phyloP scores from a whole-genome alignment of 2,329 filamentous ascomycete genomes.

The Scleromitrula shiraiana region DNA sequence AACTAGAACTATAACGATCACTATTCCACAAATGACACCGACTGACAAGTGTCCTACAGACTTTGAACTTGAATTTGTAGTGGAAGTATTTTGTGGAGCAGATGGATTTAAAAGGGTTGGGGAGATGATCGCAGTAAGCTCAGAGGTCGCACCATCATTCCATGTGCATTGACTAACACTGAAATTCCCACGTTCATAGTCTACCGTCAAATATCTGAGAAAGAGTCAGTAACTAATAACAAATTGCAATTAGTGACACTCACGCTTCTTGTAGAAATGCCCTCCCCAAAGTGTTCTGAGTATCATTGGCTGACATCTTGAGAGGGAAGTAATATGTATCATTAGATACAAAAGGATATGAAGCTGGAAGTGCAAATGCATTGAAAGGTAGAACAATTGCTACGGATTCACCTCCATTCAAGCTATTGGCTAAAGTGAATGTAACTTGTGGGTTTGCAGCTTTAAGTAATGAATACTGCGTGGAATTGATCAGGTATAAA shows the following conservation, averaged over 20 bases:
- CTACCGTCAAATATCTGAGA: conserved; percentile 22
- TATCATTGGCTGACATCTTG: conserved; percentile 27
- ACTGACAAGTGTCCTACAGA: not conserved
- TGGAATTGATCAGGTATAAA: conserved; percentile 54
- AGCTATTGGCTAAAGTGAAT: conserved; percentile 20
- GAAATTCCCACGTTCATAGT: conserved; percentile 26
- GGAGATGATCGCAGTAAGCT: conserved; percentile 12
- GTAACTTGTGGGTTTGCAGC: conserved; percentile 24
- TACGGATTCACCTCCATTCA: conserved; percentile 22
- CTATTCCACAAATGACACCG: not conserved
- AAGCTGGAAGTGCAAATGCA: conserved; percentile 20
- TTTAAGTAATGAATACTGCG: conserved; percentile 20
- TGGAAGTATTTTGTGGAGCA: not conserved
- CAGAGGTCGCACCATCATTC: conserved; percentile 12
- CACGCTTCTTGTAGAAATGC: conserved; percentile 34
- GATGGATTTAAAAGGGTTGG: conserved; percentile 7
- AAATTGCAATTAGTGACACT: not conserved
- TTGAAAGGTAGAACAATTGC: conserved; percentile 23
- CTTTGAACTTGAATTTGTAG: conserved; percentile 14
- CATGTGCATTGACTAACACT: conserved; percentile 23
- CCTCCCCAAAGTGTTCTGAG: conserved; percentile 33
- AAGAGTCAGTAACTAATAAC: not conserved
- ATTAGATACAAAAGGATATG: conserved; percentile 25
- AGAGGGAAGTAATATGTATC: conserved; percentile 40
- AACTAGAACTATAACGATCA: not conserved